Evolutionary conservation across 140 eudicot genomes (phyloP), one percentile per base, ranked within the genome.

Genomic region (Oenanthe javanica): DNA sequence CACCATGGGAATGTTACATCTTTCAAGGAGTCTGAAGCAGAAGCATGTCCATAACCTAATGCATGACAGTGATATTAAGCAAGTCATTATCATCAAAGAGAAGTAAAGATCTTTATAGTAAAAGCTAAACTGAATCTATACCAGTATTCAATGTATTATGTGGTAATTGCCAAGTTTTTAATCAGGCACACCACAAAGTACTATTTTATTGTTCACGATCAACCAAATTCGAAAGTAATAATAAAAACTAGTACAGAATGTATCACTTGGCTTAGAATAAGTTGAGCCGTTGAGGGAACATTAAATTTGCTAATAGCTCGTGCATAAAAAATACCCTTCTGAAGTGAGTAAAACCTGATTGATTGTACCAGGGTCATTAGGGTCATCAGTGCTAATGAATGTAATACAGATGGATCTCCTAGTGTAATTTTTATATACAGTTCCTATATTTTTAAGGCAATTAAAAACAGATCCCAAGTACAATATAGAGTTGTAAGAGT

Each of bases 41-140:
- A 95, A 79, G 89, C 99, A 95, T 78, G 99, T 95, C 99, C 98
- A 95, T 59, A 87, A 63, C 99, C 99, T 95, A 81, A 82, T 77
- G 46, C 81, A 67, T 43, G 82, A 52, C 31, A 77, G 54, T n/a
- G 81, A 31, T 80, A 75, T 36, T 38, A 69, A 38, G 61, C 72
- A 69, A 40, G 48, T 74, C 27, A 75, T 48, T 49, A 48, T 63
- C 61, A 69, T 18, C 16, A 75, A 25, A 75, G 1, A 47, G 45
- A 49, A 23, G 51, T 47, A 69, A 36, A 27, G 74, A 69, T 27
- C 46, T 27, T 69, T 0, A 40, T 13, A 67, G 21, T 31, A 14
- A 31, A 67, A 7, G 5, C 21, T 6, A 13, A 63, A 63, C 10
- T 63, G 38, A 63, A 10, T 23, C 40, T 63, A 23, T 36, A 63